A percentile compares a stretch with the other conserved stretches of the same genome.
These are phyloP conservation scores for Tieghemostelium lacteum DNA, from an alignment of 78 protist genomes.

Conservation along the genomic window DNA sequence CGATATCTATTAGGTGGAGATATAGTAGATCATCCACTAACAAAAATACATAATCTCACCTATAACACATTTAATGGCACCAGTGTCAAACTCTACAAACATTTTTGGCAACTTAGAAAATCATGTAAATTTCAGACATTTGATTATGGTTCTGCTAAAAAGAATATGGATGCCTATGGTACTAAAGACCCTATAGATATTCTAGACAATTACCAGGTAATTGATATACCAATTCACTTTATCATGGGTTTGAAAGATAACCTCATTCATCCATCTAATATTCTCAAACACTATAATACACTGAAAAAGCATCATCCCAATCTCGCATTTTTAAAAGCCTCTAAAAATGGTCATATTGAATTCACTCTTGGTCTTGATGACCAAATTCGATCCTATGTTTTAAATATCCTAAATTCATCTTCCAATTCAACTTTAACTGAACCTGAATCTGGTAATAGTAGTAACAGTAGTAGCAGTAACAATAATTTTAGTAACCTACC, in stretches of 20 bases:
- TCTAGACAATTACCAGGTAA: conserved; percentile 54
- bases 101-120: conserved; percentile 74
- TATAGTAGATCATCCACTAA: conserved; percentile 54
- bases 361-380: conserved; percentile 69
- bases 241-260: conserved; percentile 75
- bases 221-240: conserved; percentile 73
- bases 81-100: conserved; percentile 43
- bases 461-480: too few relatives aligned
- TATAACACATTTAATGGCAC: conserved; percentile 77
- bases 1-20: conserved; percentile 70
- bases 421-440: neutral
- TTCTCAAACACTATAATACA: conserved; percentile 59
- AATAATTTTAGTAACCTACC: too few relatives aligned
- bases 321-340: conserved; percentile 53
- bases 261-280: conserved; percentile 62
- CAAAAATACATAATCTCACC: conserved; percentile 50
- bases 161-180: conserved; percentile 48
- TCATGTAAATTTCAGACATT: conserved; percentile 49
- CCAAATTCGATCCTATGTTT: conserved; percentile 45
- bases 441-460: too few relatives aligned
- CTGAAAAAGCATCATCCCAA: conserved; percentile 55
- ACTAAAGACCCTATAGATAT: conserved; percentile 46
- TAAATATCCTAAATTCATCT: conserved; percentile 14
- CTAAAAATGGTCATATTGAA: conserved; percentile 73
- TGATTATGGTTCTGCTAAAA: conserved; percentile 75